Base-by-base conservation (phyloP, 1,139 yeast species). In the Meyerozyma elateridarum region DNA sequence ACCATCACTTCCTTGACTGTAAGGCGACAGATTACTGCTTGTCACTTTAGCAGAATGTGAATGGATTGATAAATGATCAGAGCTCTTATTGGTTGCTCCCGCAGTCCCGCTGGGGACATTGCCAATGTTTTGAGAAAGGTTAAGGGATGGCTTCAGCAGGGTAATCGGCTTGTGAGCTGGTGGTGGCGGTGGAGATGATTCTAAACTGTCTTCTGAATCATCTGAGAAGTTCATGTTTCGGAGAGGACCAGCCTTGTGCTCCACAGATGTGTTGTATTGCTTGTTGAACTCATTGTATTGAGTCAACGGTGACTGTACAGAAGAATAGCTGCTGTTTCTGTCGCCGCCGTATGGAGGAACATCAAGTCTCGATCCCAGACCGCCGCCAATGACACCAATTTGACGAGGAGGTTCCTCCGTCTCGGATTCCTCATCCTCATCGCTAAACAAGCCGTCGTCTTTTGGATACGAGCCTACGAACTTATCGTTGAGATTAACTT, bases 241-340 rank as follows among this genome's bases (percentile, higher is more conserved):
- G 19, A 32, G 22, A 16, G 28, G 25, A 8, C 27, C 33, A 13
- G 28, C 30, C 21, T 29, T 38, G 5, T 33, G 36, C 14, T 47
- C 53, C 8, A 51, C 48, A 15, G 38, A 35, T 27, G 52, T 52
- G 24, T 56, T 55, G 42, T 70, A 71, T 35, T 71, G 72, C 29
- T 64, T 62, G 43, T 67, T 69, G 51, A 75, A 72, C 40, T 73
- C 78, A 22, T 71, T 53, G 46, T 72, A 74, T 40, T 76, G 79
- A 1, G 80, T 64, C 61, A 58, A 60, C n/a, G 74, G 73, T 2
- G 71, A 63, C 31, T 60, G 62, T 17, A 66, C 70, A 6, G 71
- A 64, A 2, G 72, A 62, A 39, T 61, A 53, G 35, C 69, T 60
- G 34, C 61, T 56, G 42, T 58, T 56, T 27, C 68, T 48, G n/a